Percentiles rank a stretch among this genome's conserved stretches.
phyloP scores from a whole-genome alignment of 306 rosid species.

The Malus sieversii region DNA sequence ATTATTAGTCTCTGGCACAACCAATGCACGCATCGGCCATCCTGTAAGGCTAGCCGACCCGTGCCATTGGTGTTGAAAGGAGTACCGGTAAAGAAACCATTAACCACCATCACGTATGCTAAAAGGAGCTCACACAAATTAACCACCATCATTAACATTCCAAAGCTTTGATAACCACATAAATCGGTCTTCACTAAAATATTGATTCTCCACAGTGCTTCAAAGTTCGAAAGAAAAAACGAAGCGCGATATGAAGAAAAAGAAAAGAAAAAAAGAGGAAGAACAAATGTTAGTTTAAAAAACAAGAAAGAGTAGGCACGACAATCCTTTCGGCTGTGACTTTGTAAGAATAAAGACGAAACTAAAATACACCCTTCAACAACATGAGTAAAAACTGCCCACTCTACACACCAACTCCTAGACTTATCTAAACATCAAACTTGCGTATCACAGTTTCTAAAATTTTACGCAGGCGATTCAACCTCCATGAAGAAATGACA shows the following conservation, averaged over 20 bases:
- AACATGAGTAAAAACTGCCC: conserved; percentile 1
- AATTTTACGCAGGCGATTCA: not conserved
- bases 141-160: not conserved
- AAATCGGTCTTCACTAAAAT: not conserved
- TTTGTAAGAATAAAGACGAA: conserved; percentile 9
- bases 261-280: not conserved
- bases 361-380: conserved; percentile 6
- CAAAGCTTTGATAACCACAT: not conserved
- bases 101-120: not conserved
- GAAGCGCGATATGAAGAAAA: not conserved
- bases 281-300: not conserved
- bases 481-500: conserved; percentile 2
- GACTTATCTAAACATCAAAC: not conserved
- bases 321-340: not conserved
- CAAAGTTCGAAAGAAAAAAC: not conserved
- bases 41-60: not conserved
- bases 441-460: not conserved
- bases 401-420: conserved; percentile 1
- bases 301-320: not conserved
- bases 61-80: not conserved
- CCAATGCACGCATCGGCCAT: not conserved
- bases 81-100: not conserved
- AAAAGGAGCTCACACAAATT: not conserved
- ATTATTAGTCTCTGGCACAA: not conserved
- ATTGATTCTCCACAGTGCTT: not conserved